A percentile compares a stretch with the other conserved stretches of the same genome.
phyloP scores from a whole-genome alignment of 176 grass and related monocot genomes.

The Chrysopogon serrulatus region DNA sequence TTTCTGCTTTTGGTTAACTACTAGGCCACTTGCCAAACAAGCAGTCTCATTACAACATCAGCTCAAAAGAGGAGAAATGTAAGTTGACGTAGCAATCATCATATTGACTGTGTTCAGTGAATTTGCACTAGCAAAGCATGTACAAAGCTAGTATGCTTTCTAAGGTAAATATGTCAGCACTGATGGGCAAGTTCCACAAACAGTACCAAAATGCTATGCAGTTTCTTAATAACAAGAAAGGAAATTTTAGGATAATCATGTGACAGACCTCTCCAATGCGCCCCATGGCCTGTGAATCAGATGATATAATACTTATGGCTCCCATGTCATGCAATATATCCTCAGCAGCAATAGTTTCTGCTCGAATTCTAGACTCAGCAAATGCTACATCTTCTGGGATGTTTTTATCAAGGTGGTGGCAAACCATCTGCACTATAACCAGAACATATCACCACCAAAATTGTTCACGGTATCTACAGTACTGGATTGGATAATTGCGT shows the following conservation, averaged over 20 bases:
- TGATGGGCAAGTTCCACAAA: background rate
- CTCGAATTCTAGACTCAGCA: slow-evolving; percentile 91
- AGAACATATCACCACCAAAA: slow-evolving; percentile 1
- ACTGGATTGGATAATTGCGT: slow-evolving; percentile 16
- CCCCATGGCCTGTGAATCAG: slow-evolving; percentile 98
- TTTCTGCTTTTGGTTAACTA: background rate
- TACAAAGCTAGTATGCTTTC: background rate
- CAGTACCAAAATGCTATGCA: background rate
- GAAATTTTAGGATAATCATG: slow-evolving; percentile 6
- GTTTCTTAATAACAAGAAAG: background rate
- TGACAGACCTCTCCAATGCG: slow-evolving; percentile 89
- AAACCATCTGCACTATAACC: slow-evolving; percentile 63
- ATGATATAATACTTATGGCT: slow-evolving; percentile 98
- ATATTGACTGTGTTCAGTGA: background rate
- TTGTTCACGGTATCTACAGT: slow-evolving; percentile 4
- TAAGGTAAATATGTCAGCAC: background rate
- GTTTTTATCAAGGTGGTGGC: slow-evolving; percentile 94
- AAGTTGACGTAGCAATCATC: background rate
- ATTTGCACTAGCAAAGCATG: background rate
- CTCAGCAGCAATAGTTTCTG: slow-evolving; percentile 94
- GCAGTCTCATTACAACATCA: background rate
- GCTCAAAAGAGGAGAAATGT: background rate
- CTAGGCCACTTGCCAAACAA: background rate
- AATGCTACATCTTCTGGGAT: slow-evolving; percentile 94
- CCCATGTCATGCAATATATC: slow-evolving; percentile 98